phyloP scores from a whole-genome alignment of 768 basidiomycete species.

The Leccinum fibrillosum region DNA sequence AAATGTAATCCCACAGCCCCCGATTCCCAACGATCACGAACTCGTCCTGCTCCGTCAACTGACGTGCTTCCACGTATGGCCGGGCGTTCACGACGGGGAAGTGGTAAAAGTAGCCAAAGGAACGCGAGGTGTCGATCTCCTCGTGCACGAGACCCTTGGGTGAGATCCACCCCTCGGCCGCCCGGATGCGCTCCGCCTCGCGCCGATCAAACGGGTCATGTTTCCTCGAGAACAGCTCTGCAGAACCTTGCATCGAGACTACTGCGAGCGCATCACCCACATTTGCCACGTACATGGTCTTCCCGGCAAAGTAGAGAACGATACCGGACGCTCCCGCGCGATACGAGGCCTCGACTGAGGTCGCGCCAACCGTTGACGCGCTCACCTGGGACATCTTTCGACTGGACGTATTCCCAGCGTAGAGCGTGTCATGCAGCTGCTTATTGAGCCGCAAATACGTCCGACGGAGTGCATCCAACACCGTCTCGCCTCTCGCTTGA shows the following conservation, averaged over 20 bases:
- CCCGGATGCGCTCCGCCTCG: slow-evolving; percentile 85
- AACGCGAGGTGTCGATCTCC: slow-evolving; percentile 85
- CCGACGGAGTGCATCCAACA: slow-evolving; percentile 77
- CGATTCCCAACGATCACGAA: slow-evolving; percentile 95
- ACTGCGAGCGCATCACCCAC: slow-evolving; percentile 87
- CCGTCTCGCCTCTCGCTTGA: slow-evolving; percentile 43
- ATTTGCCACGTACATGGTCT: slow-evolving; percentile 86
- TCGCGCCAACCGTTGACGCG: slow-evolving; percentile 34
- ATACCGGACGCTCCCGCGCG: slow-evolving; percentile 80
- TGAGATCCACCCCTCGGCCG: slow-evolving; percentile 93
- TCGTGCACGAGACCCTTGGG: slow-evolving; percentile 89
- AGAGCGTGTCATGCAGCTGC: slow-evolving; percentile 67
- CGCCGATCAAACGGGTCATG: slow-evolving; percentile 88
- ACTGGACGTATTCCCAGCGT: slow-evolving; percentile 34
- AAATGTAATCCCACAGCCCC: slow-evolving; percentile 91
- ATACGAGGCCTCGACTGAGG: slow-evolving; percentile 45
- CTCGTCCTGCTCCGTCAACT: slow-evolving; percentile 82
- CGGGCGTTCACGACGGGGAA: slow-evolving; percentile 88
- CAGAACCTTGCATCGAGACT: slow-evolving; percentile 71
- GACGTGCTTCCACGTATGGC: slow-evolving; percentile 69
- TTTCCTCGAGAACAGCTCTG: slow-evolving; percentile 67
- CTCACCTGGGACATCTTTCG: slow-evolving; percentile 79
- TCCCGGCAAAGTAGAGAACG: slow-evolving; percentile 78
- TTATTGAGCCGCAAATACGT: slow-evolving; percentile 88
- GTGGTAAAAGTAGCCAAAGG: slow-evolving; percentile 90